Conservation (phyloP, 805 yeast species). For the Lipomyces orientalis region DNA sequence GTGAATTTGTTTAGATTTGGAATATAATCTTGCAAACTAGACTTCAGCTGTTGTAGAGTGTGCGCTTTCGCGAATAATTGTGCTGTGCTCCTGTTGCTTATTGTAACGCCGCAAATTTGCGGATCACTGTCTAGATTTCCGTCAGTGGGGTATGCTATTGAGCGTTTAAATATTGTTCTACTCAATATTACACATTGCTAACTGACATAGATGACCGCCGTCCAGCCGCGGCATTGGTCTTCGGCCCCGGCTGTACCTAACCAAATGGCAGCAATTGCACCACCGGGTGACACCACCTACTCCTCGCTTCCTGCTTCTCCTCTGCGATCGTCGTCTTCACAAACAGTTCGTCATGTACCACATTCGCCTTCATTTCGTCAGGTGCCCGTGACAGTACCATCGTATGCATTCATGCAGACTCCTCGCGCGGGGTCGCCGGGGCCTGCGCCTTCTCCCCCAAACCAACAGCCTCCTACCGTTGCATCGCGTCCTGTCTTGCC, state of each 20-base stretch:
- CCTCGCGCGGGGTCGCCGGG: conserved; percentile 2
- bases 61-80: not conserved
- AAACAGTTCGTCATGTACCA: conserved; percentile 30
- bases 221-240: conserved; percentile 3
- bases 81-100: not conserved
- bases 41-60: too few relatives aligned
- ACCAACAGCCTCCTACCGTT: not conserved
- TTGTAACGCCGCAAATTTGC: not conserved
- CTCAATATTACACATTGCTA: not conserved
- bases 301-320: conserved; percentile 4
- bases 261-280: not conserved
- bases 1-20: not conserved
- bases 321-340: conserved; percentile 5
- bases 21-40: not conserved
- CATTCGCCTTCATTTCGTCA: conserved; percentile 29
- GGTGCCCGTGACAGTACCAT: conserved; percentile 1
- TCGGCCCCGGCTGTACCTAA: not conserved
- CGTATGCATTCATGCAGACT: conserved; percentile 8
- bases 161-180: not conserved
- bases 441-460: not conserved
- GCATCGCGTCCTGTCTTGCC: conserved; percentile 11
- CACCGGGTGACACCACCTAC: not conserved
- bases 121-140: not conserved
- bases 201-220: conserved; percentile 4
- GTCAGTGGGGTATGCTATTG: not conserved